Percentiles rank a stretch among this genome's conserved stretches.
Conservation (phyloP, 441 rosid genomes). For the Sinapis alba region DNA sequence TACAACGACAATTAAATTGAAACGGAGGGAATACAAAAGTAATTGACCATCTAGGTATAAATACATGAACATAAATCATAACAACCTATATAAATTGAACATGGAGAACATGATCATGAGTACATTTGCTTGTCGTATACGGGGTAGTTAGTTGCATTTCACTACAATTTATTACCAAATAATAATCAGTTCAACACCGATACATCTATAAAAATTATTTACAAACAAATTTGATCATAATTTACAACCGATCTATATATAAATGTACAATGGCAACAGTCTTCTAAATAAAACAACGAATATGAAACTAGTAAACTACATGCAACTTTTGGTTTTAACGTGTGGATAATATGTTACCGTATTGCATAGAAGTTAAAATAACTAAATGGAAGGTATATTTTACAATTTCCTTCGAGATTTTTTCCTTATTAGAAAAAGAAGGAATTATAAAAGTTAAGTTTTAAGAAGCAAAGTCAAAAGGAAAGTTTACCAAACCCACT, state of each 20-base stretch:
- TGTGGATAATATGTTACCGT: not conserved
- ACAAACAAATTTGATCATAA: not conserved
- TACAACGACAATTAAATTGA: no score
- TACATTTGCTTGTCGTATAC: not conserved
- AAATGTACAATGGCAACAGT: not conserved
- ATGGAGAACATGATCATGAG: not conserved
- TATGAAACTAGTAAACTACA: not conserved
- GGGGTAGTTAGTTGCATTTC: not conserved
- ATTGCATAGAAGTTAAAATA: not conserved
- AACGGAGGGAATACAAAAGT: no score
- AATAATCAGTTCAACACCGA: not conserved
- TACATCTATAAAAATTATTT: not conserved
- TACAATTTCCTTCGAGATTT: not conserved
- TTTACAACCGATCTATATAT: not conserved
- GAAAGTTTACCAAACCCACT: conserved; percentile 40
- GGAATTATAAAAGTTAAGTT: not conserved
- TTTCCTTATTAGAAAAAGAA: not conserved
- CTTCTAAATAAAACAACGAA: not conserved
- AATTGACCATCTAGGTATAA: not conserved
- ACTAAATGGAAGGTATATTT: not conserved
- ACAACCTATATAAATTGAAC: not conserved
- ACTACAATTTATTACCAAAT: not conserved
- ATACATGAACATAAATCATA: not conserved
- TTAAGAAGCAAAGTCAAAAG: conserved; percentile 20
- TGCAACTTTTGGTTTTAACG: not conserved